phyloP scores from a whole-genome alignment of 768 basidiomycete species.

The Rossbeevera mucosa region DNA sequence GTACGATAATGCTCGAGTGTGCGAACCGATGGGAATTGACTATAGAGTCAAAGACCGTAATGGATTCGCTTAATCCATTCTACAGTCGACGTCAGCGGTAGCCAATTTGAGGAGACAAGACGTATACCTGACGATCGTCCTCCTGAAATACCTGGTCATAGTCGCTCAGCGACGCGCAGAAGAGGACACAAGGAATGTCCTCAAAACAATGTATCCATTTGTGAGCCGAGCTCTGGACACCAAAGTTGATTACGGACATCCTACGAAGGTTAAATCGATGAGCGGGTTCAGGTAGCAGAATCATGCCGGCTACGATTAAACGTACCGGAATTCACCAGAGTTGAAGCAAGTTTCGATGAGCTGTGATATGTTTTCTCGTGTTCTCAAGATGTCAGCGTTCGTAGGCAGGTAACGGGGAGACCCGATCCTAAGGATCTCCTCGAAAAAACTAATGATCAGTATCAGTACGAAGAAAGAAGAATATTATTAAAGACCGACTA shows the following conservation, averaged over 20 bases:
- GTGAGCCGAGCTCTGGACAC: neutral
- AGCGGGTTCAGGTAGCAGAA: too few relatives aligned
- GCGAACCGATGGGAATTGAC: neutral
- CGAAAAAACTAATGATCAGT: neutral
- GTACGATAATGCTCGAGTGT: neutral
- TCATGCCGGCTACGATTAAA: neutral
- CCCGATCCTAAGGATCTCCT: conserved; percentile 1
- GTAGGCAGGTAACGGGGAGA: neutral
- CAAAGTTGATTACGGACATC: neutral
- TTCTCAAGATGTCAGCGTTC: neutral
- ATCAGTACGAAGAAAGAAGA: neutral
- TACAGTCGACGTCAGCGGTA: neutral
- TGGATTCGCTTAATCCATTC: neutral
- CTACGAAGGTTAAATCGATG: neutral
- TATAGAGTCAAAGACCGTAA: neutral
- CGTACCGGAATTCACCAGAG: neutral
- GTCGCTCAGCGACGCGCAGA: neutral
- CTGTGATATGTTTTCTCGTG: neutral
- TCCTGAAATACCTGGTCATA: neutral
- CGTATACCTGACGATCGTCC: neutral
- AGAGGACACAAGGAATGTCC: neutral
- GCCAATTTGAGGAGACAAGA: neutral
- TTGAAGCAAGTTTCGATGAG: neutral
- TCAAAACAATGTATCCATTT: conserved; percentile 1
- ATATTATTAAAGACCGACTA: neutral